Evolutionary conservation across 1,284 basidiomycete genomes (phyloP).

Genomic region (Ceratorhiza oryzae-sativae): DNA sequence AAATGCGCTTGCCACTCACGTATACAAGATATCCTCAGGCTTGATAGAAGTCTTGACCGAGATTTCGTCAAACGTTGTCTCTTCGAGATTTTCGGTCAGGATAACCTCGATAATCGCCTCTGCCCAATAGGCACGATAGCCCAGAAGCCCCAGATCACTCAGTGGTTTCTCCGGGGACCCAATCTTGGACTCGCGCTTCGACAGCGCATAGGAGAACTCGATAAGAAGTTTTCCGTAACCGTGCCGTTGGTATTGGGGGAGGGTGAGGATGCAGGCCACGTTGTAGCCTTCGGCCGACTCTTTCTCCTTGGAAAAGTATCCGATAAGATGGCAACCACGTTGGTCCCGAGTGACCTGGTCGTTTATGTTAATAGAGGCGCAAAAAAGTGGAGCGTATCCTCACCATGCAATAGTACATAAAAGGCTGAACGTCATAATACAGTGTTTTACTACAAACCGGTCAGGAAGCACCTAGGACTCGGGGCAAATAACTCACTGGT

Average conservation of each 20-base stretch:
- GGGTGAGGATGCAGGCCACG: constrained; percentile 96
- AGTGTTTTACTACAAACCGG: constrained; percentile 81
- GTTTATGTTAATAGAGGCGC: constrained; percentile 41
- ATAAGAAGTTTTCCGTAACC: constrained; percentile 96
- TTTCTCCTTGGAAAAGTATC: constrained; percentile 99
- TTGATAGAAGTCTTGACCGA: constrained; percentile 97
- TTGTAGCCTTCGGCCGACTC: constrained; percentile 98
- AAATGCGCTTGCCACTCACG: constrained; percentile 64
- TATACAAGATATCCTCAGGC: constrained; percentile 97
- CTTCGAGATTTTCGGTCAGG: constrained; percentile 73
- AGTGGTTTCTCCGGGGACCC: constrained; percentile 98
- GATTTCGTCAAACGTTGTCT: constrained; percentile 95
- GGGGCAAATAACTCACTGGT: constrained; percentile 71
- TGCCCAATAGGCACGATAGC: constrained; percentile 97
- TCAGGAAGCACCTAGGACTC: constrained; percentile 46
- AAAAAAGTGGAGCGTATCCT: constrained; percentile 46
- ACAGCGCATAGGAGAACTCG: constrained; percentile 98
- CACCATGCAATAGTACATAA: constrained; percentile 99
- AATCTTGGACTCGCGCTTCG: constrained; percentile 94
- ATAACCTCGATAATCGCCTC: constrained; percentile 95
- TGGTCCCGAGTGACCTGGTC: constrained; percentile 83
- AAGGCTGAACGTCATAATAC: constrained; percentile 99
- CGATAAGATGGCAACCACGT: constrained; percentile 91
- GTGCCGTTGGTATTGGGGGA: constrained; percentile 96
- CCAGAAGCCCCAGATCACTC: constrained; percentile 90